phyloP scores from a whole-genome alignment of 2,329 filamentous ascomycete genomes.

The Cladophialophora immunda region DNA sequence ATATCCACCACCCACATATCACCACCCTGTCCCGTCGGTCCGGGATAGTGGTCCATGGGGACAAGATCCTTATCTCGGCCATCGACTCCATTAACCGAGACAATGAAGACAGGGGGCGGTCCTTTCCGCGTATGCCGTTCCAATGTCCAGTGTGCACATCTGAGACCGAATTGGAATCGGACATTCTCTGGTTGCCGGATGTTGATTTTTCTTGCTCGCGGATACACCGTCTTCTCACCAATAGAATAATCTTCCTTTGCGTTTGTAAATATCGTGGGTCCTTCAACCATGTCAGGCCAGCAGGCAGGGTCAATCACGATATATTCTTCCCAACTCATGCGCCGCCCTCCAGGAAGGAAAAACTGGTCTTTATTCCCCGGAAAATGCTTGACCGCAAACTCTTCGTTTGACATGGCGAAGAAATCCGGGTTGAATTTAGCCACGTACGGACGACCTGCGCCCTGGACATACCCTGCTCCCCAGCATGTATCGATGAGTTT shows the following conservation, averaged over 20 bases:
- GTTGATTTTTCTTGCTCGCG: conserved; percentile 66
- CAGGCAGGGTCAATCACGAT: conserved; percentile 66
- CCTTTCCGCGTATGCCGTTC: conserved; percentile 69
- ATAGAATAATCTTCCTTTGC: conserved; percentile 61
- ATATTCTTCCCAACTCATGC: conserved; percentile 82
- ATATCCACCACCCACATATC: conserved; percentile 86
- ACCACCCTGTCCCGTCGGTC: conserved; percentile 67
- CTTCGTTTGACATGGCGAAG: conserved; percentile 74
- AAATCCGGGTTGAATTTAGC: conserved; percentile 71
- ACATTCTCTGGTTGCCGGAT: conserved; percentile 66
- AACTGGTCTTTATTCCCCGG: conserved; percentile 74
- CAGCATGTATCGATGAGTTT: conserved; percentile 92
- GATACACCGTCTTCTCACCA: conserved; percentile 67
- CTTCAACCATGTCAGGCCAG: conserved; percentile 53
- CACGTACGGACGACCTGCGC: conserved; percentile 66
- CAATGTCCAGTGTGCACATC: conserved; percentile 85
- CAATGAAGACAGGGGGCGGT: conserved; percentile 72
- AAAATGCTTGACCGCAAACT: conserved; percentile 83
- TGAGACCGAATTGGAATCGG: conserved; percentile 80
- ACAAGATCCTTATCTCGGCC: conserved; percentile 73
- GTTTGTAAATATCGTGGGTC: conserved; percentile 57
- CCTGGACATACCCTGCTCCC: conserved; percentile 79
- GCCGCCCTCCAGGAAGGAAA: conserved; percentile 75
- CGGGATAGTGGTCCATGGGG: conserved; percentile 66
- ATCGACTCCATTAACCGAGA: conserved; percentile 72